Evolutionary conservation across 371 early-diverging fungal species (phyloP).

Genomic region (Mucor lusitanicus): DNA sequence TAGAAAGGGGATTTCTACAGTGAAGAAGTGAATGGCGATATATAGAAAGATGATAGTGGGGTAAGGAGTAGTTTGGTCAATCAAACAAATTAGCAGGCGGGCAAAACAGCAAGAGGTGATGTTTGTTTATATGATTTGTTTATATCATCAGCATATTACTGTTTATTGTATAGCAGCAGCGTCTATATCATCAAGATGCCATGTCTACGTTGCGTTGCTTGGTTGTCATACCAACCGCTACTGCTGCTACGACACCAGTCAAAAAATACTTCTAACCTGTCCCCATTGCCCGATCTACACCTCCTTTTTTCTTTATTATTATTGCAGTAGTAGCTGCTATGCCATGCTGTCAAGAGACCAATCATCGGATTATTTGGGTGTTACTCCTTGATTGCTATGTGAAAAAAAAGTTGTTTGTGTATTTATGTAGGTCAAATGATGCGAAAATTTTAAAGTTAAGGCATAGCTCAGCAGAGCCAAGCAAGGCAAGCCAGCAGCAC

Average conservation of each 20-base stretch:
- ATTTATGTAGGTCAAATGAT: background rate
- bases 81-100: constrained; percentile 3
- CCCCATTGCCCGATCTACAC: constrained; percentile 8
- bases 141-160: constrained; percentile 25
- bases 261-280: constrained; percentile 4
- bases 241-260: background rate
- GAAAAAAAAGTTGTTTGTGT: constrained; percentile 2
- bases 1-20: constrained; percentile 5
- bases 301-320: constrained; percentile 13
- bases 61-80: constrained; percentile 15
- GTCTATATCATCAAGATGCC: background rate
- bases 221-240: background rate
- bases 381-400: constrained; percentile 3
- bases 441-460: background rate
- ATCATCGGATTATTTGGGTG: constrained; percentile 1
- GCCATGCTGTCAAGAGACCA: constrained; percentile 28
- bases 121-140: constrained; percentile 6
- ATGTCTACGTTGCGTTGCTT: background rate
- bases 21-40: constrained; percentile 14
- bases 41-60: constrained; percentile 14
- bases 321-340: constrained; percentile 1
- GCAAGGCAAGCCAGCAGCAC: background rate
- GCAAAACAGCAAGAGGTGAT: background rate
- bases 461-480: constrained; percentile 1
- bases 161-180: constrained; percentile 6